A percentile compares a stretch with the other conserved stretches of the same genome.
Conservation (phyloP, 2,329 filamentous ascomycete species). For the Beauveria pseudobassiana region DNA sequence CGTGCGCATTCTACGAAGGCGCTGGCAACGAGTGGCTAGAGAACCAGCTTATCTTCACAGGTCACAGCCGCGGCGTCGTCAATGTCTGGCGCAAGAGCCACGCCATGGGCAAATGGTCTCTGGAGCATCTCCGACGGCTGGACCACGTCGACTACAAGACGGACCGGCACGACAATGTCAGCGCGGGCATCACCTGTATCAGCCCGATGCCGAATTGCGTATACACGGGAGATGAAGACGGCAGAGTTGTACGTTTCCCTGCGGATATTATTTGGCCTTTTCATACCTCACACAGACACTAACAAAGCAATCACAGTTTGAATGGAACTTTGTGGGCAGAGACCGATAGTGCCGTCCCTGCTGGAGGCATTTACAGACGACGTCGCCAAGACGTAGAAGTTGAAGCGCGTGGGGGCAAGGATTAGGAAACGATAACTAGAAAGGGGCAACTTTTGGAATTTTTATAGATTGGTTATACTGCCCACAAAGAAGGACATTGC, state of each 20-base stretch:
- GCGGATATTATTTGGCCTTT: not conserved
- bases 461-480: not conserved
- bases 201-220: conserved; percentile 74
- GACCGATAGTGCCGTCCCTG: conserved; percentile 40
- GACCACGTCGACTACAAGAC: conserved; percentile 67
- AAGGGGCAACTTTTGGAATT: not conserved
- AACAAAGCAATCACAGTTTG: conserved; percentile 38
- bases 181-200: conserved; percentile 77
- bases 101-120: conserved; percentile 56
- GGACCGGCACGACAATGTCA: conserved; percentile 48
- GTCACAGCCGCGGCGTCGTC: conserved; percentile 74
- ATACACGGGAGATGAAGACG: conserved; percentile 92
- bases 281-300: conserved; percentile 6
- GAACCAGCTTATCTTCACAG: conserved; percentile 78
- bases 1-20: conserved; percentile 90
- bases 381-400: not conserved
- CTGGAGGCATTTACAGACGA: not conserved
- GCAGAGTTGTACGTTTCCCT: conserved; percentile 60
- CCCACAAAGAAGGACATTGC: not conserved
- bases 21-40: conserved; percentile 87
- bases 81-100: conserved; percentile 63
- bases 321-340: conserved; percentile 54
- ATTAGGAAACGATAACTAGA: not conserved
- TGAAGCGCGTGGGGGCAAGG: not conserved
- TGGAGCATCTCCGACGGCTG: conserved; percentile 73